Conservation (phyloP, 495 filamentous ascomycete genomes). For the Hypoxylon rickii region DNA sequence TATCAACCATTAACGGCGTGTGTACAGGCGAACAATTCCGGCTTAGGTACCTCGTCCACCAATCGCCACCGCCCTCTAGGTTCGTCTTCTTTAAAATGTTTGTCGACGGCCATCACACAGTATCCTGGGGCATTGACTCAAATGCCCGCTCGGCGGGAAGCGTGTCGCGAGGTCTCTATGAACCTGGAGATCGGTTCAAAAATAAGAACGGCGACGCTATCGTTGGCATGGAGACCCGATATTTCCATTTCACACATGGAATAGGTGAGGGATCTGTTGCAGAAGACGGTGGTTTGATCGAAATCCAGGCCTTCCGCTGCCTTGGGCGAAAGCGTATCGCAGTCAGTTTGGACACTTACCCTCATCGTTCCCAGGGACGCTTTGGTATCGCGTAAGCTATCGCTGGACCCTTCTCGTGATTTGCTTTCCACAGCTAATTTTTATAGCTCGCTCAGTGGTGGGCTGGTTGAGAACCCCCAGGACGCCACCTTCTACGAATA, state of each 20-base stretch:
- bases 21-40: constrained; percentile 50
- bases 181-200: constrained; percentile 40
- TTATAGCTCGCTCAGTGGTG: constrained; percentile 47
- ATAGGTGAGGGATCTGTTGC: constrained; percentile 42
- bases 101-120: constrained; percentile 52
- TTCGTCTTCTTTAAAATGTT: constrained; percentile 56
- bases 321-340: constrained; percentile 42
- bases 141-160: constrained; percentile 35
- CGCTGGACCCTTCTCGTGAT: neutral
- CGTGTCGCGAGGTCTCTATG: constrained; percentile 49
- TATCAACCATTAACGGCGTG: constrained; percentile 5
- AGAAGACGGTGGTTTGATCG: constrained; percentile 57
- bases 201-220: constrained; percentile 21
- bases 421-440: neutral
- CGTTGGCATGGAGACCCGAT: constrained; percentile 46
- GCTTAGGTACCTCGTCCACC: constrained; percentile 47
- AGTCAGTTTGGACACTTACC: constrained; percentile 41
- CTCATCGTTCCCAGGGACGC: constrained; percentile 44
- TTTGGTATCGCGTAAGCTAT: constrained; percentile 54
- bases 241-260: constrained; percentile 48
- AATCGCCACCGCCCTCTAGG: constrained; percentile 36
- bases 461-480: constrained; percentile 53
- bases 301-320: constrained; percentile 55
- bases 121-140: constrained; percentile 53
- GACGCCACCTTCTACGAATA: constrained; percentile 52